phyloP scores from a whole-genome alignment of 495 filamentous ascomycete genomes.

The Talaromyces nanjingensis region DNA sequence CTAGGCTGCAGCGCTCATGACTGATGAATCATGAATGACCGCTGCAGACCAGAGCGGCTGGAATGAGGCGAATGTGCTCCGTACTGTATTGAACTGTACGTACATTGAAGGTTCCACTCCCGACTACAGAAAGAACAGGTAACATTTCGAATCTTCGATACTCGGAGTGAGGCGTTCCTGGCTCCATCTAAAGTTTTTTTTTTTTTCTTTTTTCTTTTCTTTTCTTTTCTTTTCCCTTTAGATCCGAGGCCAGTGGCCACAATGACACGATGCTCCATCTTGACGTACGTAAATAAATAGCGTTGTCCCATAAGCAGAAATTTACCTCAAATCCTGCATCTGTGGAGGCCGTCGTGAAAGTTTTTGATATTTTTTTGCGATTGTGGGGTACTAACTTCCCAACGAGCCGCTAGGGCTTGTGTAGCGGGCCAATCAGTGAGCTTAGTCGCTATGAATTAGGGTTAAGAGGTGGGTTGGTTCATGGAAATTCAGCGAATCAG shows the following conservation, averaged over 20 bases:
- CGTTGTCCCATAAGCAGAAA: not conserved
- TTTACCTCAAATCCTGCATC: too few species aligned
- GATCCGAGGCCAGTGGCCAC: not conserved
- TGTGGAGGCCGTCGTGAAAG: not conserved
- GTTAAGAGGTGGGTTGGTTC: not conserved
- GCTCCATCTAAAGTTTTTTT: too few species aligned
- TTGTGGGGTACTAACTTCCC: not conserved
- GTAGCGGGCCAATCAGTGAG: not conserved
- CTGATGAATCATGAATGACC: not conserved
- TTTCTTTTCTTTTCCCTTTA: not conserved
- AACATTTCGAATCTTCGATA: not conserved
- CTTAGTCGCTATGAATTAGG: not conserved
- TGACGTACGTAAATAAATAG: not conserved
- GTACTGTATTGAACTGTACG: not conserved
- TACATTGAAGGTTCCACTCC: not conserved
- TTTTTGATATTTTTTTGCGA: not conserved
- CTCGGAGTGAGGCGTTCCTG: not conserved
- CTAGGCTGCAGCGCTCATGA: not conserved
- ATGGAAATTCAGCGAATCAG: not conserved
- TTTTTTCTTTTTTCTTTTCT: not conserved
- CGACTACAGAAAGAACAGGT: not conserved
- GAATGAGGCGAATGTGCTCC: constrained; percentile 1
- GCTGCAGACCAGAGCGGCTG: not conserved
- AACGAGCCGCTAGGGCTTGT: not conserved
- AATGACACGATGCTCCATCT: not conserved